phyloP scores from a whole-genome alignment of 768 basidiomycete genomes.

The Tylopilus felleus region DNA sequence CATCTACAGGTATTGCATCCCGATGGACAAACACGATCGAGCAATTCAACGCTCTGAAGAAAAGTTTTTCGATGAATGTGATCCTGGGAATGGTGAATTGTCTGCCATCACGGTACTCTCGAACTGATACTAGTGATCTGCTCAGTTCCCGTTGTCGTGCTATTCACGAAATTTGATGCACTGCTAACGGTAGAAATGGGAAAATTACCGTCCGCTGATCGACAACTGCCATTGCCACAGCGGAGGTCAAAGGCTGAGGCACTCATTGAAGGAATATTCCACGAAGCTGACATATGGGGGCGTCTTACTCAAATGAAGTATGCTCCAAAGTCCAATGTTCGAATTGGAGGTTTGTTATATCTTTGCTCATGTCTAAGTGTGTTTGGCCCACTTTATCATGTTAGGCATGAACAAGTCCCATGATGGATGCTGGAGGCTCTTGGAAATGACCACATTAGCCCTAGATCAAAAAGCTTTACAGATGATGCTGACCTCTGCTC shows the following conservation, averaged over 20 bases:
- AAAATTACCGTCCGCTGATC: not conserved
- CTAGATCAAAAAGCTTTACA: not conserved
- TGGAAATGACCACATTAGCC: not conserved
- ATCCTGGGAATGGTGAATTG: not conserved
- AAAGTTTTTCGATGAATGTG: constrained; percentile 1
- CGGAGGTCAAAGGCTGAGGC: not conserved
- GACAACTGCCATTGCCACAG: not conserved
- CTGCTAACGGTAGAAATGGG: not conserved
- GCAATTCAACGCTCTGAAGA: constrained; percentile 1
- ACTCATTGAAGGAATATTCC: not conserved
- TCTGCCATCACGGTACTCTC: not conserved
- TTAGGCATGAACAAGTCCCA: too few relatives aligned
- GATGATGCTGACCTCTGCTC: constrained; percentile 1
- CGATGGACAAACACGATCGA: constrained; percentile 4
- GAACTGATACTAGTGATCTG: not conserved
- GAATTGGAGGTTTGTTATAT: not conserved
- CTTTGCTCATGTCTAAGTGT: not conserved
- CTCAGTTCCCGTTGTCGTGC: constrained; percentile 6
- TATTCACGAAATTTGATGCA: constrained; percentile 12
- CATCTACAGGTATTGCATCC: not conserved
- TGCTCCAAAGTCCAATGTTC: not conserved
- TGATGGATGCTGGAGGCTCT: not conserved
- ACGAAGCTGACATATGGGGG: not conserved
- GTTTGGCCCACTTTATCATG: too few relatives aligned
- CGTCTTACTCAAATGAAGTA: not conserved